phyloP scores from a whole-genome alignment of 441 rosid genomes.

The Erysimum pusillum region DNA sequence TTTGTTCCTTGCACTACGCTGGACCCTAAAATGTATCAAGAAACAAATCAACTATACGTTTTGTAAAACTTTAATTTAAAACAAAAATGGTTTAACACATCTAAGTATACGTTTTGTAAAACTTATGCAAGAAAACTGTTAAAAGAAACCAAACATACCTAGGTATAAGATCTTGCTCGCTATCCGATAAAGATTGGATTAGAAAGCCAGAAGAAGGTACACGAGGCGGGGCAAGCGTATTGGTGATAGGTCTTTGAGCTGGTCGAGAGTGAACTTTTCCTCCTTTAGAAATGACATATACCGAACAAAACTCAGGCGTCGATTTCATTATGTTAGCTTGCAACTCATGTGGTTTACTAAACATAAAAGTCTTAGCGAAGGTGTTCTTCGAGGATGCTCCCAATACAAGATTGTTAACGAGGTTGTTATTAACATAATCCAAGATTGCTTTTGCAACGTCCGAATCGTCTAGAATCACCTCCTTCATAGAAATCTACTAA shows the following conservation, averaged over 20 bases:
- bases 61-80: neutral
- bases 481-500: constrained; percentile 63
- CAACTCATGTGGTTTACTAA: constrained; percentile 56
- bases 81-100: neutral
- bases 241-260: constrained; percentile 61
- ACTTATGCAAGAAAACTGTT: neutral
- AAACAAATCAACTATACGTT: neutral
- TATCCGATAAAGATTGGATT: constrained; percentile 42
- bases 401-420: constrained; percentile 61
- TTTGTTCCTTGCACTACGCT: constrained; percentile 49
- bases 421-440: constrained; percentile 63
- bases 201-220: constrained; percentile 44
- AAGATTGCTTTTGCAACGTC: constrained; percentile 67
- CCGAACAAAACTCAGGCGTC: constrained; percentile 79
- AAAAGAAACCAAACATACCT: constrained; percentile 49
- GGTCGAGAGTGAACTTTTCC: constrained; percentile 66
- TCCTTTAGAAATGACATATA: constrained; percentile 79
- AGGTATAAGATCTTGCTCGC: constrained; percentile 45
- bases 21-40: constrained; percentile 18
- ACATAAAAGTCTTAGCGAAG: constrained; percentile 63
- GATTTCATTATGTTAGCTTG: constrained; percentile 55
- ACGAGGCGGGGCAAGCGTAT: constrained; percentile 62
- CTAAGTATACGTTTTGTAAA: neutral
- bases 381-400: constrained; percentile 74
- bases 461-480: constrained; percentile 67